A percentile compares a stretch with the other conserved stretches of the same genome.
phyloP scores from a whole-genome alignment of 192 early-diverging fungal genomes.

The Coemansia sp. region DNA sequence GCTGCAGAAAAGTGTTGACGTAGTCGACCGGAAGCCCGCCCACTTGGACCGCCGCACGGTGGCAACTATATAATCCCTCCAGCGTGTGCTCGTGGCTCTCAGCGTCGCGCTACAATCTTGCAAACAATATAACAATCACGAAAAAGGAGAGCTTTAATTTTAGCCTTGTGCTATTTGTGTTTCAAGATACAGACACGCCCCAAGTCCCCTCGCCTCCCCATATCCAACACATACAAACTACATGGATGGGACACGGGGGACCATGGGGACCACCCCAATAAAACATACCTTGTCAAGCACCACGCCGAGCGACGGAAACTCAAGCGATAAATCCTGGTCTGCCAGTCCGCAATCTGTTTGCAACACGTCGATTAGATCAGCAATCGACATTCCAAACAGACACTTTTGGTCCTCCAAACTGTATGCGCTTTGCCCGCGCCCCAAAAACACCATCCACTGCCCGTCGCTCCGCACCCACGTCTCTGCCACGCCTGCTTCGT shows the following conservation, averaged over 20 bases:
- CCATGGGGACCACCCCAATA: background rate
- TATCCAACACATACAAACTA: background rate
- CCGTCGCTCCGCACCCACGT: conserved; percentile 42
- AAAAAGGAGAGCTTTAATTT: background rate
- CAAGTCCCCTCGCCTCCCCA: background rate
- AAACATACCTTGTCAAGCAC: conserved; percentile 46
- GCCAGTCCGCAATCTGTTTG: conserved; percentile 32
- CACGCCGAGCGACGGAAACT: conserved; percentile 46
- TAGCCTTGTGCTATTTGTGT: background rate
- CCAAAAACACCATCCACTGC: conserved; percentile 50
- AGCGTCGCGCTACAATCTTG: conserved; percentile 39
- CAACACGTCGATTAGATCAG: conserved; percentile 34
- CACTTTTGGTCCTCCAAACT: conserved; percentile 19
- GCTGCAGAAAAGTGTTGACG: conserved; percentile 28
- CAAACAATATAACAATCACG: background rate
- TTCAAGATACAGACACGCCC: background rate
- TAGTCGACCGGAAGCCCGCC: conserved; percentile 37
- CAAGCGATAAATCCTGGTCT: conserved; percentile 36
- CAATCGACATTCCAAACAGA: conserved; percentile 31
- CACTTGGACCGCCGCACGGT: conserved; percentile 31
- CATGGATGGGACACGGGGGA: background rate
- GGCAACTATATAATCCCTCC: conserved; percentile 47
- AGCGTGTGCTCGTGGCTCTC: conserved; percentile 29
- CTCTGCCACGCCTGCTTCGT: conserved; percentile 20
- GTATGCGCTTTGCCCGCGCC: conserved; percentile 33